Base-by-base conservation (phyloP, 73 alveolate species). In the Blepharisma stoltei region DNA sequence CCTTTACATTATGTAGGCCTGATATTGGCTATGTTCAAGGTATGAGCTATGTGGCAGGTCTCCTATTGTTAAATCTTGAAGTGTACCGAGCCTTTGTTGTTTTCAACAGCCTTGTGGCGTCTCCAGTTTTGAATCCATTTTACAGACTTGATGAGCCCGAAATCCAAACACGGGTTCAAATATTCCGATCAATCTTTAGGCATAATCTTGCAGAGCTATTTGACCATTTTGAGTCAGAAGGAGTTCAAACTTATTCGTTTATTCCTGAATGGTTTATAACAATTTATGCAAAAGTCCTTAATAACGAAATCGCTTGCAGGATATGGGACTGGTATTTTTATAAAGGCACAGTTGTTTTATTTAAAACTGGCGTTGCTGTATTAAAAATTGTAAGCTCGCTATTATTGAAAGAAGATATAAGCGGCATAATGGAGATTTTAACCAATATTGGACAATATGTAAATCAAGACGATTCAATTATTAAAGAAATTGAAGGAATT, bases 21-120 rank as follows among this genome's bases (percentile, higher is more conserved):
- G 98, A 93, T 80, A 80, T 90, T 21, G 98, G 98, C 7, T 93
- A 93, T 81, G 93, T 90, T 6, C 90, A 93, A 78, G 98, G 98
- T 27, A 88, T 93, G 94, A 67, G 90, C 49, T 93, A 83, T 78
- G 86, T 93, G 4, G 98, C 96, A 1, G 98, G 90, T n/a, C 80
- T 89, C 6, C 71, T 93, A 41, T 71, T 93, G 44, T 71, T 93
- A 52, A 90, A 93, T 78, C 84, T 86, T 88, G 95, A 83, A 41
- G 92, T 86, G 81, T 79, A 70, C 52, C 88, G 82, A 68, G 92
- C 96, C 6, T 90, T 93, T 76, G 76, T 84, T 20, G 55, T 85
- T 41, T 83, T 92, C 41, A 54, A 70, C 70, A 88, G 89, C 71
- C 18, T 92, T 70, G 75, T 92, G 23, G 79, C 88, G n/a, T 85